A percentile compares a stretch with the other conserved stretches of the same genome.
Conservation (phyloP, 2,329 filamentous ascomycete species). For the Bipolaris cookei region DNA sequence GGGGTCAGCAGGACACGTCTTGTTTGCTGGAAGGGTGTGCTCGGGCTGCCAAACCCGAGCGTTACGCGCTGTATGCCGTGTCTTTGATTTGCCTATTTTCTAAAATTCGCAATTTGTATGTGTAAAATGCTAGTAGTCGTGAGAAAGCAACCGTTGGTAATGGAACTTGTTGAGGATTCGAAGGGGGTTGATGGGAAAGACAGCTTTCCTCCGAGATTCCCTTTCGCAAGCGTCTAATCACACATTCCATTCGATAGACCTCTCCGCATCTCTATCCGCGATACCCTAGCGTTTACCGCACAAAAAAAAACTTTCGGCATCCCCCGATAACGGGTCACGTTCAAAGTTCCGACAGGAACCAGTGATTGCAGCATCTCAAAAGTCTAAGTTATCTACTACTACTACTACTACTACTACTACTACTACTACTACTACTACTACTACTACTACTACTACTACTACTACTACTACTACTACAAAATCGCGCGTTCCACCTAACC, state of each 20-base stretch:
- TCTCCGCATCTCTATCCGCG: not conserved
- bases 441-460: too few species aligned
- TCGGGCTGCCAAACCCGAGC: conserved; percentile 11
- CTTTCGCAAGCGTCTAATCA: not conserved
- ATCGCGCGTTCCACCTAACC: too few species aligned
- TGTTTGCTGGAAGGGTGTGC: conserved; percentile 15
- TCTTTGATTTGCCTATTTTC: conserved; percentile 1
- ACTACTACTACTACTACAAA: too few species aligned
- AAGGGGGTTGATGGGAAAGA: too few species aligned
- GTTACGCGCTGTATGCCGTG: conserved; percentile 6
- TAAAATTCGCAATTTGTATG: not conserved
- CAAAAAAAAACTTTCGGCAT: not conserved
- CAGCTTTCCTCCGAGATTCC: too few species aligned
- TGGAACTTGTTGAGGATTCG: not conserved
- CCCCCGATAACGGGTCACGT: not conserved
- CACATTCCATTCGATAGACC: not conserved
- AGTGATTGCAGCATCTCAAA: too few species aligned
- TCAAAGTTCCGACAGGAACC: not conserved
- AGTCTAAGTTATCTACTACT: too few species aligned
- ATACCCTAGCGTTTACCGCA: not conserved
- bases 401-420: too few species aligned
- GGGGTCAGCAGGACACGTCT: conserved; percentile 21
- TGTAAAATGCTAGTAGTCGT: not conserved
- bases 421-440: too few species aligned
- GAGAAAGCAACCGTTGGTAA: not conserved